Conservation (phyloP, 2,329 filamentous ascomycete species). For the Alternaria rosae region DNA sequence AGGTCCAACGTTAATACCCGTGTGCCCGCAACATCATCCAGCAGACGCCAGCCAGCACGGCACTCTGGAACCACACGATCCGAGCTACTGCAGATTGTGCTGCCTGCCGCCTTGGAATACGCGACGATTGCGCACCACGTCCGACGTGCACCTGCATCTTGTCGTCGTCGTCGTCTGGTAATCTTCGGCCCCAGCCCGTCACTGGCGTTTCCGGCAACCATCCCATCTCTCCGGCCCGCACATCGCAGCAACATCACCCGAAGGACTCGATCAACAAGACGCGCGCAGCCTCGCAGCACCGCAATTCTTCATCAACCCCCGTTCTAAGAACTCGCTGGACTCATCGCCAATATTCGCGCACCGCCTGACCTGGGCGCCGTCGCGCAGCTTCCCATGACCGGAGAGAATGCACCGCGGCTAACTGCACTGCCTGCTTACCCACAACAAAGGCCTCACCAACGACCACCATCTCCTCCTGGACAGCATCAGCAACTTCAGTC, state of each 20-base stretch:
- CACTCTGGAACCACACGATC: slow-evolving; percentile 17
- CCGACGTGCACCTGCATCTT: not conserved
- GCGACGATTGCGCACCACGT: slow-evolving; percentile 1
- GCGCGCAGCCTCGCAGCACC: not conserved
- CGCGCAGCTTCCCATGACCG: slow-evolving; percentile 30
- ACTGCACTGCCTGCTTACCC: slow-evolving; percentile 22
- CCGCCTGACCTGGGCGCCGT: slow-evolving; percentile 31
- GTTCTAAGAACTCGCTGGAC: not conserved
- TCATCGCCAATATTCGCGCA: slow-evolving; percentile 42
- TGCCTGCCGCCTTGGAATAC: not conserved
- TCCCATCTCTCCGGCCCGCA: slow-evolving; percentile 10
- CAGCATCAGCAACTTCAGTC: slow-evolving; percentile 30
- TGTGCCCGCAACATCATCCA: slow-evolving; percentile 12
- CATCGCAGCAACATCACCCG: slow-evolving; percentile 7
- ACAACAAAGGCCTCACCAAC: slow-evolving; percentile 23
- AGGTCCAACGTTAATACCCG: slow-evolving; percentile 21
- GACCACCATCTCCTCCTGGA: slow-evolving; percentile 26
- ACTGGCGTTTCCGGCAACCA: slow-evolving; percentile 3
- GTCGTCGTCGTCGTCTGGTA: not conserved
- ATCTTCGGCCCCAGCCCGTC: slow-evolving; percentile 9
- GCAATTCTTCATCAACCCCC: not conserved
- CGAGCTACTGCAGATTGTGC: slow-evolving; percentile 7
- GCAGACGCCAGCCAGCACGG: slow-evolving; percentile 1
- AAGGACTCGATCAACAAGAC: not conserved
- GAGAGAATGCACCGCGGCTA: slow-evolving; percentile 34